phyloP scores from a whole-genome alignment of 768 basidiomycete species.

The Boletus speciosus region DNA sequence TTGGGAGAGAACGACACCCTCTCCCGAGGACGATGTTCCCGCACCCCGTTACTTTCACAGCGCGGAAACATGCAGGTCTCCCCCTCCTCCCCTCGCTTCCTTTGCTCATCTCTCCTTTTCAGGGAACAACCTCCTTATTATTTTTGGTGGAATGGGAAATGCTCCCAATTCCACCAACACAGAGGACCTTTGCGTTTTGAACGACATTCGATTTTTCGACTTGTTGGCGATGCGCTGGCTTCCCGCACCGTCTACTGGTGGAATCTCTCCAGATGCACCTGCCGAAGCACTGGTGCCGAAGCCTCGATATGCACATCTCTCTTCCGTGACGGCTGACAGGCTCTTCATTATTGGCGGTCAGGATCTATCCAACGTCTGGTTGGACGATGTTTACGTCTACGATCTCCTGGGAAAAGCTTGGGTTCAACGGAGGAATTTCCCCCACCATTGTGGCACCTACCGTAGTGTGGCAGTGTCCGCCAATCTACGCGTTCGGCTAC shows the following conservation, averaged over 20 bases:
- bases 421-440: conserved; percentile 77
- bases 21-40: conserved; percentile 67
- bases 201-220: conserved; percentile 90
- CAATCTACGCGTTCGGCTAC: conserved; percentile 58
- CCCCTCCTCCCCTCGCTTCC: not conserved
- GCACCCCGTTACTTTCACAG: conserved; percentile 93
- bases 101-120: conserved; percentile 16
- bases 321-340: conserved; percentile 77
- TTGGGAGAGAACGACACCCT: conserved; percentile 70
- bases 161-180: conserved; percentile 63
- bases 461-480: conserved; percentile 88
- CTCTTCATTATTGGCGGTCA: conserved; percentile 95
- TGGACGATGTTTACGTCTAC: conserved; percentile 89
- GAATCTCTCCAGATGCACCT: conserved; percentile 33
- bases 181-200: conserved; percentile 86
- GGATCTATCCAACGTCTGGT: conserved; percentile 88
- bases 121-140: conserved; percentile 86
- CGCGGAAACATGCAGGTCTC: conserved; percentile 68
- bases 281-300: conserved; percentile 61
- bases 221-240: conserved; percentile 70
- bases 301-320: conserved; percentile 92
- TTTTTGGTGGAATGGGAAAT: conserved; percentile 96
- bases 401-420: conserved; percentile 72
- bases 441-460: conserved; percentile 95
- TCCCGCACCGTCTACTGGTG: conserved; percentile 35